These are phyloP conservation scores for Aspergillus flavus DNA, from an alignment of 2,329 filamentous ascomycete genomes.

Conservation along the genomic window DNA sequence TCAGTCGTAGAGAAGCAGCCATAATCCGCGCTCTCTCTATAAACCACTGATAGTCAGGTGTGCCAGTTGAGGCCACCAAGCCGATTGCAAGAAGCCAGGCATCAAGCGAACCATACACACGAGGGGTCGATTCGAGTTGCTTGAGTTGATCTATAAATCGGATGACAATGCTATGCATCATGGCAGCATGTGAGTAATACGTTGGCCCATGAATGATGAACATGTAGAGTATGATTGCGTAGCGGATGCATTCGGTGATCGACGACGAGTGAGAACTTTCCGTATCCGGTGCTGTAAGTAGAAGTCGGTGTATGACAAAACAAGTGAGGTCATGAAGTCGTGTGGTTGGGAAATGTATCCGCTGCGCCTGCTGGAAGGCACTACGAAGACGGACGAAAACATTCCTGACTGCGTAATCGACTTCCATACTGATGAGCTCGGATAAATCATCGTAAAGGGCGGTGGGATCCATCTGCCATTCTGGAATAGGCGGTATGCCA, in stretches of 20 bases:
- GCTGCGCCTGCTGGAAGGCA: slow-evolving; percentile 43
- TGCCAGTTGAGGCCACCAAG: slow-evolving; percentile 34
- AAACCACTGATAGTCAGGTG: slow-evolving; percentile 23
- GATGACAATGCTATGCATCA: slow-evolving; percentile 40
- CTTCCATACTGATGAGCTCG: slow-evolving; percentile 24
- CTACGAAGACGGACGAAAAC: slow-evolving; percentile 49
- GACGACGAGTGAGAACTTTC: slow-evolving; percentile 15
- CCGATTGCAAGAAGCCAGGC: slow-evolving; percentile 51
- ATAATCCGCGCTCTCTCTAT: slow-evolving; percentile 13
- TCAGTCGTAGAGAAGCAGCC: slow-evolving; percentile 17
- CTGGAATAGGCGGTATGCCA: slow-evolving; percentile 52
- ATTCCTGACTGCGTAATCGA: slow-evolving; percentile 41
- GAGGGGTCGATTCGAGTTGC: slow-evolving; percentile 12
- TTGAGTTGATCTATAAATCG: slow-evolving; percentile 38
- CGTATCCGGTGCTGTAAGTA: slow-evolving; percentile 27
- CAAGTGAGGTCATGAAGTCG: slow-evolving; percentile 59
- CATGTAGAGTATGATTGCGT: slow-evolving; percentile 54
- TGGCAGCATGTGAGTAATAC: slow-evolving; percentile 56
- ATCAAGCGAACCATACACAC: slow-evolving; percentile 29
- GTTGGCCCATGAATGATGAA: slow-evolving; percentile 58
- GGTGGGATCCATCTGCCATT: slow-evolving; percentile 49
- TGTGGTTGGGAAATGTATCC: slow-evolving; percentile 35
- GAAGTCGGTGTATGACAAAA: slow-evolving; percentile 56
- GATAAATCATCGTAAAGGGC: slow-evolving; percentile 13
- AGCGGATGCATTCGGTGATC: slow-evolving; percentile 51